phyloP scores from a whole-genome alignment of 2,329 filamentous ascomycete species.

The Fusarium nurragi region DNA sequence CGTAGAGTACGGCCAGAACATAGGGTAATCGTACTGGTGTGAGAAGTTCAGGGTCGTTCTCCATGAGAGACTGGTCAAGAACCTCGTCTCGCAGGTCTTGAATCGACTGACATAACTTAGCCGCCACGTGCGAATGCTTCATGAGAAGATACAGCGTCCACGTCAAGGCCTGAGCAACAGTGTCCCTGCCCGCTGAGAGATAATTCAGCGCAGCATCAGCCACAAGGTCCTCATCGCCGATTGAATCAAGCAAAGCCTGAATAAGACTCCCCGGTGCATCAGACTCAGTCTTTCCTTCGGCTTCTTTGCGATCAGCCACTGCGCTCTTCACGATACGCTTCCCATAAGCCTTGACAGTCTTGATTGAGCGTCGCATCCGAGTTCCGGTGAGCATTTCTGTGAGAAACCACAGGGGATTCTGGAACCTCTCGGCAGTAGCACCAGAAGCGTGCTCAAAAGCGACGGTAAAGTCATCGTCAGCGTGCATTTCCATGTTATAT shows the following conservation, averaged over 20 bases:
- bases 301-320: conserved; percentile 47
- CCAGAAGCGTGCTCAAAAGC: conserved; percentile 72
- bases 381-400: conserved; percentile 63
- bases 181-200: conserved; percentile 71
- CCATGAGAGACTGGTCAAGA: background rate
- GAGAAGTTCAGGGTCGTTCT: conserved; percentile 45
- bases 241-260: conserved; percentile 66
- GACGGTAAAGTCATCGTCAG: conserved; percentile 66
- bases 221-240: conserved; percentile 63
- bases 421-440: conserved; percentile 68
- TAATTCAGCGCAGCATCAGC: conserved; percentile 74
- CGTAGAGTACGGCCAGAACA: conserved; percentile 69
- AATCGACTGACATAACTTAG: conserved; percentile 57
- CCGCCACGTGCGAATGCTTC: conserved; percentile 55
- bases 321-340: conserved; percentile 65
- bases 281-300: conserved; percentile 10
- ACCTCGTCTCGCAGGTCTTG: conserved; percentile 25
- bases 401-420: conserved; percentile 70
- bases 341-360: conserved; percentile 65
- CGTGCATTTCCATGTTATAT: conserved; percentile 74
- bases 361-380: conserved; percentile 59
- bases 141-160: conserved; percentile 72
- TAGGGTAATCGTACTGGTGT: conserved; percentile 61
- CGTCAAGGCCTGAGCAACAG: conserved; percentile 70
- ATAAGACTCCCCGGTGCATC: conserved; percentile 65